Evolutionary conservation across 768 basidiomycete genomes (phyloP).

Genomic region (Gautieria morchelliformis): DNA sequence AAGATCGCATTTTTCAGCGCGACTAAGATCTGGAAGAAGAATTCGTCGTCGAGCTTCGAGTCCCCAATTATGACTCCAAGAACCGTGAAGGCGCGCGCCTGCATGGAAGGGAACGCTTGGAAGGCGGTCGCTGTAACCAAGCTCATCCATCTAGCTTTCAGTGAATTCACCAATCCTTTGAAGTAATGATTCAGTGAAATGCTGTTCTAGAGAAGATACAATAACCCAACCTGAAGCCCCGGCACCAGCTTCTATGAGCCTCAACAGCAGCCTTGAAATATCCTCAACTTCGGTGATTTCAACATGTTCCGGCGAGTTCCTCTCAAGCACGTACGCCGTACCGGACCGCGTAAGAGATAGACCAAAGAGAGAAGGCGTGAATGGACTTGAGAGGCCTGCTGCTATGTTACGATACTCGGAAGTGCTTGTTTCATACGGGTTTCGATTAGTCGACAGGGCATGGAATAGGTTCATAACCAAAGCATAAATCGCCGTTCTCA

Average conservation of each 20-base stretch:
- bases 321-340: not conserved
- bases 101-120: constrained; percentile 80
- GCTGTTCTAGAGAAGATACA: not conserved
- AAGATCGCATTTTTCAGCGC: constrained; percentile 69
- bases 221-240: not conserved
- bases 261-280: not conserved
- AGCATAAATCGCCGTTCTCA: constrained; percentile 77
- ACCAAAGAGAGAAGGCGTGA: not conserved
- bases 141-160: constrained; percentile 92
- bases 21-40: constrained; percentile 86
- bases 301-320: not conserved
- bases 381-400: not conserved
- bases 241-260: not conserved
- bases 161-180: constrained; percentile 69
- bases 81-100: constrained; percentile 77
- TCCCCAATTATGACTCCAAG: constrained; percentile 70
- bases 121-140: constrained; percentile 81
- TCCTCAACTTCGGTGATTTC: not conserved
- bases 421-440: constrained; percentile 44
- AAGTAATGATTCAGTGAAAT: constrained; percentile 8
- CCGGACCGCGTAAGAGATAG: not conserved
- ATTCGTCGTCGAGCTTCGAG: constrained; percentile 77
- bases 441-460: constrained; percentile 50
- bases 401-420: constrained; percentile 40
- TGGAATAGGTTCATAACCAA: constrained; percentile 76